These are phyloP conservation scores for Daldinia loculata DNA, from an alignment of 495 filamentous ascomycete species.

Conservation along the genomic window DNA sequence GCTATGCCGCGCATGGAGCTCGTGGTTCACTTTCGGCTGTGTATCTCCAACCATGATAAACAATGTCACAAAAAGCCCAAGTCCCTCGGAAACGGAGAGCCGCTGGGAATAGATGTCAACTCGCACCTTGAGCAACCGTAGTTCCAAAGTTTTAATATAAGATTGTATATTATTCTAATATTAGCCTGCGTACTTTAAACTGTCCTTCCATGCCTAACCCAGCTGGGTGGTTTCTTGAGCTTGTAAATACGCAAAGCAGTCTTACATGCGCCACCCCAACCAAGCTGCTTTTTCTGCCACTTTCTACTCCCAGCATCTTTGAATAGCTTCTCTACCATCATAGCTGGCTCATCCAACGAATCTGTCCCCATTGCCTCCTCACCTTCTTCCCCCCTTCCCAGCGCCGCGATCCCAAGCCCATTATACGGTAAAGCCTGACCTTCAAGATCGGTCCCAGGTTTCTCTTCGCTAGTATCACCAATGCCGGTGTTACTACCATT, in stretches of 20 bases:
- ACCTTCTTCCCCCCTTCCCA: slow-evolving; percentile 11
- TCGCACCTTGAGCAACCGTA: background rate
- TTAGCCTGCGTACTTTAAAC: background rate
- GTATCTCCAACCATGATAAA: slow-evolving; percentile 30
- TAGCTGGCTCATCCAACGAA: slow-evolving; percentile 35
- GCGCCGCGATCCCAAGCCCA: background rate
- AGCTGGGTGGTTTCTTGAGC: slow-evolving; percentile 38
- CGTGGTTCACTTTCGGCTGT: slow-evolving; percentile 37
- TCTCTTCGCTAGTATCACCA: background rate
- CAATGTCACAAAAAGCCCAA: background rate
- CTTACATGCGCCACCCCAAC: slow-evolving; percentile 51
- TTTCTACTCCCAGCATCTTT: slow-evolving; percentile 43
- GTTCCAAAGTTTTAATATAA: background rate
- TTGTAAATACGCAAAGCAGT: slow-evolving; percentile 40
- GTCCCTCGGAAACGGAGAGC: slow-evolving; percentile 11
- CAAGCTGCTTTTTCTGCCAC: slow-evolving; percentile 52
- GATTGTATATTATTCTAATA: background rate
- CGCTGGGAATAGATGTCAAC: background rate
- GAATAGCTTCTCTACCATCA: slow-evolving; percentile 49
- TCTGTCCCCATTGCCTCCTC: slow-evolving; percentile 15
- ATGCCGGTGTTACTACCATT: background rate
- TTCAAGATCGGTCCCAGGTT: slow-evolving; percentile 6
- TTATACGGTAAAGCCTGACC: slow-evolving; percentile 8
- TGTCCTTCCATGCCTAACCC: slow-evolving; percentile 23
- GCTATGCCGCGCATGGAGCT: slow-evolving; percentile 34